Evolutionary conservation across 306 rosid genomes (phyloP).

Genomic region (Prunus mongolica): DNA sequence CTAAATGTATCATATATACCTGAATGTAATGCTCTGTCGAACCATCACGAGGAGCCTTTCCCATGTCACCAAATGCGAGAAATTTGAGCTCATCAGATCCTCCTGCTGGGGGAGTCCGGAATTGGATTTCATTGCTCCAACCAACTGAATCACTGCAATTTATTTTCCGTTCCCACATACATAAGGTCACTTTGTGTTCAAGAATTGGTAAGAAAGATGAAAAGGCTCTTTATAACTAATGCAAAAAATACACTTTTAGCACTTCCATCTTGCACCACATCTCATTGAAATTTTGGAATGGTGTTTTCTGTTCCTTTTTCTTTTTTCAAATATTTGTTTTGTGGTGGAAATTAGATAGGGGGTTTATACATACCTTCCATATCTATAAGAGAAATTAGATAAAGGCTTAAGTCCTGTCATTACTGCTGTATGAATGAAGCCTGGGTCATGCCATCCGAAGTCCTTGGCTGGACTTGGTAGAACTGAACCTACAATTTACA

Average conservation of each 20-base stretch:
- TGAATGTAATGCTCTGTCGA: constrained; percentile 85
- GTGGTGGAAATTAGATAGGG: too few species aligned
- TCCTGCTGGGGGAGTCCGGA: constrained; percentile 76
- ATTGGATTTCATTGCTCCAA: constrained; percentile 62
- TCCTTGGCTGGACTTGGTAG: constrained; percentile 79
- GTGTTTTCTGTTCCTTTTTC: not conserved
- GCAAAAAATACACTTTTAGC: not conserved
- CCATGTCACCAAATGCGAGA: constrained; percentile 84
- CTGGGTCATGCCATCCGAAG: constrained; percentile 98
- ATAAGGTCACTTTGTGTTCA: not conserved
- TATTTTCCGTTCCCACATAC: not conserved
- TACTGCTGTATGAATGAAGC: constrained; percentile 78
- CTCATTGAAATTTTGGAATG: not conserved
- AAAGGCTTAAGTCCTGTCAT: constrained; percentile 81
- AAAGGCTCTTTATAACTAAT: not conserved
- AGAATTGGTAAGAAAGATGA: not conserved
- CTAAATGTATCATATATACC: constrained; percentile 28
- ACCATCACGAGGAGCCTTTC: constrained; percentile 80
- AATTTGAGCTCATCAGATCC: constrained; percentile 63
- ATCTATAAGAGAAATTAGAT: constrained; percentile 50
- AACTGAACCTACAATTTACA: constrained; percentile 34
- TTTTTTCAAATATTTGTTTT: too few species aligned
- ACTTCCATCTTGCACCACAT: not conserved
- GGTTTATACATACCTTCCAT: constrained; percentile 62
- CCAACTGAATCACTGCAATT: constrained; percentile 54